Evolutionary conservation across 257 asterid genomes (phyloP).

Genomic region (Nyctanthes arbortristis): DNA sequence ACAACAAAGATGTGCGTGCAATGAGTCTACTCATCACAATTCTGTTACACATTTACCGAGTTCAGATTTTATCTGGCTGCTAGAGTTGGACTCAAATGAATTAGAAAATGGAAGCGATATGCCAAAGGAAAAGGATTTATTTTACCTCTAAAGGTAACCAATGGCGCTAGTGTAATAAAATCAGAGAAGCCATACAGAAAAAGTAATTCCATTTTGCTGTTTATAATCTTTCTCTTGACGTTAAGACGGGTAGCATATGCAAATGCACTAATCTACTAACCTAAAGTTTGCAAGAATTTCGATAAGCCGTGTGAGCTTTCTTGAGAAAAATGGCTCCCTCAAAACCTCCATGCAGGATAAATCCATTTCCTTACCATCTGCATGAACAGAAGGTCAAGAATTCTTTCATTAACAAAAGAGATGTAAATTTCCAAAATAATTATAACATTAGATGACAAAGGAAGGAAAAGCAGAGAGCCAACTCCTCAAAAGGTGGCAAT

Average conservation of each 20-base stretch:
- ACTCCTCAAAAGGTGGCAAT: conserved; percentile 14
- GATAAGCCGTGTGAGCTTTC: conserved; percentile 75
- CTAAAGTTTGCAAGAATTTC: conserved; percentile 69
- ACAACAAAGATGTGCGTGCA: not conserved
- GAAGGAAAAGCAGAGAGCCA: conserved; percentile 17
- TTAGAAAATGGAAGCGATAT: not conserved
- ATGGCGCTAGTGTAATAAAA: not conserved
- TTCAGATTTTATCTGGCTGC: not conserved
- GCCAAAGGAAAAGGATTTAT: not conserved
- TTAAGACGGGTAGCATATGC: conserved; percentile 15
- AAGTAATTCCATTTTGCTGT: conserved; percentile 12
- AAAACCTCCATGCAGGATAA: conserved; percentile 60
- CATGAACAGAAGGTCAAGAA: conserved; percentile 28
- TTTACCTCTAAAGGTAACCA: not conserved
- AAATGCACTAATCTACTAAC: conserved; percentile 39
- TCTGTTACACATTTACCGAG: not conserved
- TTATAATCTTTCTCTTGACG: not conserved
- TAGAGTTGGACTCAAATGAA: not conserved
- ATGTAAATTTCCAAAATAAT: conserved; percentile 12
- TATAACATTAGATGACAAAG: conserved; percentile 12
- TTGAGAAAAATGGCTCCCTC: conserved; percentile 82
- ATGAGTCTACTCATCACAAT: not conserved
- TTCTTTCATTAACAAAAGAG: conserved; percentile 9
- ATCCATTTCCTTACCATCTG: conserved; percentile 67
- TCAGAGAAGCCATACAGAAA: conserved; percentile 6